These are phyloP conservation scores for Monosporascus sp. DNA, from an alignment of 2,329 filamentous ascomycete genomes.

Conservation along the genomic window DNA sequence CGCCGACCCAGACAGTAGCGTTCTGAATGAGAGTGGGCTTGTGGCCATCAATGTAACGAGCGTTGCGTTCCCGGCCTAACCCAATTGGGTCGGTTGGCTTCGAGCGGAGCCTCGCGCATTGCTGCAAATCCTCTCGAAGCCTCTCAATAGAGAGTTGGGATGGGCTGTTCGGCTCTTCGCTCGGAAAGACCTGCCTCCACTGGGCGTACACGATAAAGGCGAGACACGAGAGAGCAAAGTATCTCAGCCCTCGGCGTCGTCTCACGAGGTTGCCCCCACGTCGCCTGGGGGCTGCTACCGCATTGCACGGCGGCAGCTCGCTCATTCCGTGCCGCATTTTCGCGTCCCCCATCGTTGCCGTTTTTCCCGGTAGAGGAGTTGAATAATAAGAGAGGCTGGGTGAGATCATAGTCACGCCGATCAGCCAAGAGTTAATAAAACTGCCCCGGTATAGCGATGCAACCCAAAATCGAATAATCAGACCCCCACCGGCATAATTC, in stretches of 20 bases:
- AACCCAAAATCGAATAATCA: neutral
- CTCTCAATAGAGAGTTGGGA: conserved; percentile 43
- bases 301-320: conserved; percentile 41
- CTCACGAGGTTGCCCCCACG: conserved; percentile 29
- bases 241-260: conserved; percentile 38
- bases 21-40: conserved; percentile 60
- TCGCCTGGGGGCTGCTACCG: conserved; percentile 23
- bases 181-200: conserved; percentile 35
- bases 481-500: too few species aligned
- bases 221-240: conserved; percentile 42
- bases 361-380: neutral
- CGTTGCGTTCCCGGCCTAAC: conserved; percentile 52
- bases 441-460: neutral
- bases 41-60: conserved; percentile 53
- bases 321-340: conserved; percentile 34
- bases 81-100: conserved; percentile 53
- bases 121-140: conserved; percentile 48
- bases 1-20: conserved; percentile 62
- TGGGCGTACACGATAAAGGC: conserved; percentile 46
- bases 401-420: neutral
- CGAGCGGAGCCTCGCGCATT: conserved; percentile 49
- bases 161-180: conserved; percentile 4
- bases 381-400: conserved; percentile 1
- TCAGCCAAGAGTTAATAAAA: too few species aligned
- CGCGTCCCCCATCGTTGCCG: neutral